Evolutionary conservation across 805 yeast genomes (phyloP).

Genomic region (Phaffomyces antillensis): DNA sequence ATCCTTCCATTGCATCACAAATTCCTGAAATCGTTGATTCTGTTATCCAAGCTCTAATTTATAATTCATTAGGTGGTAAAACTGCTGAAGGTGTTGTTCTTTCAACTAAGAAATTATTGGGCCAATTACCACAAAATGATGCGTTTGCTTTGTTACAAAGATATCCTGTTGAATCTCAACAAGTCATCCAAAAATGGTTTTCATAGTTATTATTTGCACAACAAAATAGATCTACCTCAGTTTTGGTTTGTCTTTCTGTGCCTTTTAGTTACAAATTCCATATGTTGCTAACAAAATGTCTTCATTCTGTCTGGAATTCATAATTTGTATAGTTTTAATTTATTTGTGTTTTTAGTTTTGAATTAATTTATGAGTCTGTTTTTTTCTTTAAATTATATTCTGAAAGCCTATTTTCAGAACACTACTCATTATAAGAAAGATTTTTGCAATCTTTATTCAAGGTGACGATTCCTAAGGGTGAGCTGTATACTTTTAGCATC

Average conservation of each 20-base stretch:
- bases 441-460: too few species aligned
- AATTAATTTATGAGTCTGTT: not conserved
- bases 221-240: conserved; percentile 22
- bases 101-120: conserved; percentile 57
- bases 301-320: not conserved
- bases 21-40: conserved; percentile 57
- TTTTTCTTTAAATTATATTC: too few species aligned
- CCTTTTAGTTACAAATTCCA: not conserved
- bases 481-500: too few species aligned
- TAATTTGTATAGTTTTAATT: not conserved
- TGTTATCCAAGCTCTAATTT: conserved; percentile 68
- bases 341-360: not conserved
- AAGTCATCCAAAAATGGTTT: conserved; percentile 56
- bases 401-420: too few species aligned
- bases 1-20: conserved; percentile 48
- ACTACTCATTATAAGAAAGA: too few species aligned
- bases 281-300: too few species aligned
- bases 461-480: too few species aligned
- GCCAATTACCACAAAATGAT: conserved; percentile 59
- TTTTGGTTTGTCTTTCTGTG: not conserved
- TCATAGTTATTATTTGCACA: conserved; percentile 17
- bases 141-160: conserved; percentile 57
- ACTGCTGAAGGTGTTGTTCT: conserved; percentile 60
- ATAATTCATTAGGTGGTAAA: conserved; percentile 59
- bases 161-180: conserved; percentile 55